Conservation (phyloP, 352 stramenopile genomes). For the Globisporangium mamillatum region DNA sequence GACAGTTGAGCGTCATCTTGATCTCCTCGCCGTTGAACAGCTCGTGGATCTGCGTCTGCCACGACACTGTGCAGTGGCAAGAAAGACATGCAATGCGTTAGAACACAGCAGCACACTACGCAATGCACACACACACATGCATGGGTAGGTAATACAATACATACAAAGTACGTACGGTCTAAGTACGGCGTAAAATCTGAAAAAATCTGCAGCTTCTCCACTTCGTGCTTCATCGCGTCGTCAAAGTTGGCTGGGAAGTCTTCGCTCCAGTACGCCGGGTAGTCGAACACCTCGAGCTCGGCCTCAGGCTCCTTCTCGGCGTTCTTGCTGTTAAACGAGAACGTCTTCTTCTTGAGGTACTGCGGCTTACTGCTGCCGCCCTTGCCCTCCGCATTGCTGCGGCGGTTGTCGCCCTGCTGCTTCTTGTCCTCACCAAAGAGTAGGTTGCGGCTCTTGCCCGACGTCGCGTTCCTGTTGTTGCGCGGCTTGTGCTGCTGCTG, state of each 20-base stretch:
- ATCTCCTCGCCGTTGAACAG: slow-evolving; percentile 65
- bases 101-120: background rate
- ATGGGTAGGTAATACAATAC: background rate
- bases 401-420: background rate
- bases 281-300: slow-evolving; percentile 62
- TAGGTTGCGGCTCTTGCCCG: slow-evolving; percentile 30
- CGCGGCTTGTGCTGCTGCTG: slow-evolving; percentile 24
- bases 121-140: background rate
- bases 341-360: slow-evolving; percentile 61
- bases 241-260: slow-evolving; percentile 74
- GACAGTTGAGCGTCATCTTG: slow-evolving; percentile 72
- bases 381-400: slow-evolving; percentile 18
- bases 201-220: slow-evolving; percentile 85
- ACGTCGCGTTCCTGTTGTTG: slow-evolving; percentile 14
- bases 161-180: slow-evolving; percentile 35
- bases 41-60: slow-evolving; percentile 77
- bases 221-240: slow-evolving; percentile 83
- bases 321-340: slow-evolving; percentile 53
- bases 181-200: slow-evolving; percentile 70
- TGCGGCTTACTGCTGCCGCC: slow-evolving; percentile 13
- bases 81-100: slow-evolving; percentile 1
- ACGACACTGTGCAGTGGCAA: slow-evolving; percentile 38
- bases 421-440: slow-evolving; percentile 29
- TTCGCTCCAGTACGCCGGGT: slow-evolving; percentile 73
- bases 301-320: slow-evolving; percentile 30